Base-by-base conservation (phyloP, 495 filamentous ascomycete species). In the Trichoderma orchidacearum region DNA sequence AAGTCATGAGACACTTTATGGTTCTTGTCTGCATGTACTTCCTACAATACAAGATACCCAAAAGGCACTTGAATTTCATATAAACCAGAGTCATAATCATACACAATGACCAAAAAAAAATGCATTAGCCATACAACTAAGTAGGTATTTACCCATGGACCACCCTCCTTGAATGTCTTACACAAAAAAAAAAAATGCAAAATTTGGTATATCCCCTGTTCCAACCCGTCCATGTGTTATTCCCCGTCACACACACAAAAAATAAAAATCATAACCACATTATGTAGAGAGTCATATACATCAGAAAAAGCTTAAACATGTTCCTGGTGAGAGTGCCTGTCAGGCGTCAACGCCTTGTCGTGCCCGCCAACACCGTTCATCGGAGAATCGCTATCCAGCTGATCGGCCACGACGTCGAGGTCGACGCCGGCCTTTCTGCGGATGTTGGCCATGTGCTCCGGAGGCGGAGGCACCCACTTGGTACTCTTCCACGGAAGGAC, bases 401-500 rank as follows among this genome's bases (percentile, higher is more conserved):
- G 28, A 11, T 30, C 51, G 6, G 28, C 51, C 30, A 30, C 4
- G 2, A 21, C 51, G 6, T 30, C 51, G n/a, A 30, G 28, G 27
- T 53, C 51, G 28, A 53, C 28, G 15, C 31, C 30, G 3, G 53
- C 53, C 53, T 55, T 34, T 15, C 31, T 32, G 2, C 53, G 2
- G 9, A 32, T 32, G 18, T 34, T 30, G 18, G 31, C 31, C 53
- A 55, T 55, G 7, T 55, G 30, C 18, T 55, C 53, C 2, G 53
- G 30, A 15, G 30, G 30, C 2, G 53, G 53, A 1, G 53, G 53
- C 5, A 34, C 13, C 53, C 53, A 55, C 18, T 55, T 55, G 30
- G 30, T 36, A 31, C 53, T 55, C 53, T 55, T 55, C 53, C 53
- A 55, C 5, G 53, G 53, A 0, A 25, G 11, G 30, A 55, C 53